phyloP scores from a whole-genome alignment of 2,329 filamentous ascomycete genomes.

The Exserohilum rostratum region DNA sequence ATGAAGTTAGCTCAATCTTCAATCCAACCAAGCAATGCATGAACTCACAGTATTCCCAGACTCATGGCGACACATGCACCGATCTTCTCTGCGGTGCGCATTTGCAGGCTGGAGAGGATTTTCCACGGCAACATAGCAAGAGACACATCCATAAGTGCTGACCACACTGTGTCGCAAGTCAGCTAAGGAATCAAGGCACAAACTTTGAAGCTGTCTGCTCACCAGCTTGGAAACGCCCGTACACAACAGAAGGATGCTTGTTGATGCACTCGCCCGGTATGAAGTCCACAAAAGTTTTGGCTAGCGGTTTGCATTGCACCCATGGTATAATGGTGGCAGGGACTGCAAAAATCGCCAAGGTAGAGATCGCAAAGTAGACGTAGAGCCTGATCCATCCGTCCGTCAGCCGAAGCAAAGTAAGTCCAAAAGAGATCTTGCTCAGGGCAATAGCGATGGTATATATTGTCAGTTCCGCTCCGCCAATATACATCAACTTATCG shows the following conservation, averaged over 20 bases:
- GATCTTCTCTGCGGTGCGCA: slow-evolving; percentile 18
- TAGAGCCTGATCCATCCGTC: slow-evolving; percentile 11
- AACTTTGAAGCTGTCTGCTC: slow-evolving; percentile 2
- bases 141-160: slow-evolving; percentile 17
- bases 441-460: slow-evolving; percentile 17
- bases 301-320: slow-evolving; percentile 16
- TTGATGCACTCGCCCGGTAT: slow-evolving; percentile 16
- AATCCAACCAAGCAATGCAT: neutral
- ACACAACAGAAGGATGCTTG: slow-evolving; percentile 15
- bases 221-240: slow-evolving; percentile 18
- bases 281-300: slow-evolving; percentile 18
- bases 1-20: slow-evolving; percentile 2
- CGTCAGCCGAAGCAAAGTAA: slow-evolving; percentile 20
- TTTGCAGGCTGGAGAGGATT: slow-evolving; percentile 16
- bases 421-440: slow-evolving; percentile 23
- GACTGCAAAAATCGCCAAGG: slow-evolving; percentile 13
- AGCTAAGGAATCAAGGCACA: neutral
- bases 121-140: slow-evolving; percentile 20
- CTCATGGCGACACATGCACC: slow-evolving; percentile 19
- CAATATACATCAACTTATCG: slow-evolving; percentile 14
- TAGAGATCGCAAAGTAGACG: slow-evolving; percentile 17
- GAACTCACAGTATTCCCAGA: slow-evolving; percentile 16
- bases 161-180: slow-evolving; percentile 12
- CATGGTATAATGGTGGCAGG: slow-evolving; percentile 14
- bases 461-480: slow-evolving; percentile 15